Evolutionary conservation across 352 stramenopile species (phyloP), one percentile per base, ranked within the genome.

Genomic region (Globisporangium yorkense): DNA sequence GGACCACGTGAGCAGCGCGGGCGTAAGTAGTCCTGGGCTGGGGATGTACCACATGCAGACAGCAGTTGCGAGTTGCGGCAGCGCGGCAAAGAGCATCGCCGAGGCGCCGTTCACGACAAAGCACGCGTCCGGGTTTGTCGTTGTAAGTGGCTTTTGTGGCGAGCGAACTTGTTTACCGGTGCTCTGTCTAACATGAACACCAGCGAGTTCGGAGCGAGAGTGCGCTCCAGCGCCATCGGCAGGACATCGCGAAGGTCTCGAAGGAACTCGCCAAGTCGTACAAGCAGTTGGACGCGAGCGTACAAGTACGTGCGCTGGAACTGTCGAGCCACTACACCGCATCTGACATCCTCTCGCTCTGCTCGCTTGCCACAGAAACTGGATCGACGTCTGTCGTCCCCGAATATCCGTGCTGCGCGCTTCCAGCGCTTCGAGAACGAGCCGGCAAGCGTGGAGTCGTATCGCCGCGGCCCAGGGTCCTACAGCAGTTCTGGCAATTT

Each of bases 231-330:
- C 57, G 62, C 13, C 70, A 68, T 53, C 56, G 61, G 15, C 65
- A 66, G 41, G 57, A 74, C 39, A 51, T 57, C 35, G 62, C 59
- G 7, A 20, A 57, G 21, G 66, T 81, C 29, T 86, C 77, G 0
- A 83, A 80, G 33, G 75, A 86, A 41, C 63, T 86, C 33, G 74
- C 64, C 24, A 81, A 73, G 51, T 86, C 75, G 10, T 86, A 86
- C 50, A 56, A 66, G 8, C 44, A 86, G 46, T 55, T 86, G 5
- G 59, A 69, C 45, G 61, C 45, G 2, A 75, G 64, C 16, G 60
- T 75, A 20, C 62, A 77, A 67, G 72, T 81, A 49, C 0, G 54
- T 54, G 24, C 20, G 37, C 44, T 52, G 21, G 5, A 0, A 12
- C 9, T 37, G 33, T 37, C 33, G 33, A 10, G 9, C 9, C 44